These are phyloP conservation scores for Insectozyma bohioensis DNA, from an alignment of 1,139 yeast genomes.

Conservation along the genomic window DNA sequence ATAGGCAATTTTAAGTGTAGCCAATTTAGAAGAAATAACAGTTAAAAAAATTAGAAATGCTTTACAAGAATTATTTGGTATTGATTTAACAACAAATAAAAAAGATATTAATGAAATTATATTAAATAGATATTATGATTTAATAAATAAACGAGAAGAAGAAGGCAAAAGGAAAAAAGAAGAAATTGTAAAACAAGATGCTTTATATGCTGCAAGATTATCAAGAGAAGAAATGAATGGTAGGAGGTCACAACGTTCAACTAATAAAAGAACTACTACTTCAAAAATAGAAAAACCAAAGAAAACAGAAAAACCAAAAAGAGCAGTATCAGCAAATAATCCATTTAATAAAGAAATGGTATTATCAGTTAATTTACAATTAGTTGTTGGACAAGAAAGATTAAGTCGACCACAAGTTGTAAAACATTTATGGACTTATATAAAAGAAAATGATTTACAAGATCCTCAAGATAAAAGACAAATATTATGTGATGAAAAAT, in stretches of 20 bases:
- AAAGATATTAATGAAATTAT: conserved; percentile 61
- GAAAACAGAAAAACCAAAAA: conserved; percentile 8
- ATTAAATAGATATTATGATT: conserved; percentile 54
- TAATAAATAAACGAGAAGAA: conserved; percentile 38
- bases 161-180: conserved; percentile 23
- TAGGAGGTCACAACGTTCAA: conserved; percentile 9
- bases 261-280: conserved; percentile 3
- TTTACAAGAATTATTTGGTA: conserved; percentile 62
- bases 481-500: conserved; percentile 65
- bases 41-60: conserved; percentile 73
- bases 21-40: conserved; percentile 69
- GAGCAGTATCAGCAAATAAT: conserved; percentile 17
- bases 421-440: conserved; percentile 71
- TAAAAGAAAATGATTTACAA: conserved; percentile 63
- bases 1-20: conserved; percentile 71
- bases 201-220: conserved; percentile 45
- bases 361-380: conserved; percentile 52
- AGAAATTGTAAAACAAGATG: conserved; percentile 40
- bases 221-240: conserved; percentile 31
- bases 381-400: conserved; percentile 38
- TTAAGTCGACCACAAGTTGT: conserved; percentile 72
- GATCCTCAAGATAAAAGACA: conserved; percentile 67
- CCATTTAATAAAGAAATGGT: conserved; percentile 40
- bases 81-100: conserved; percentile 52
- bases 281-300: conserved; percentile 8